Conservation (phyloP, 805 yeast genomes). For the Starmerella apis region DNA sequence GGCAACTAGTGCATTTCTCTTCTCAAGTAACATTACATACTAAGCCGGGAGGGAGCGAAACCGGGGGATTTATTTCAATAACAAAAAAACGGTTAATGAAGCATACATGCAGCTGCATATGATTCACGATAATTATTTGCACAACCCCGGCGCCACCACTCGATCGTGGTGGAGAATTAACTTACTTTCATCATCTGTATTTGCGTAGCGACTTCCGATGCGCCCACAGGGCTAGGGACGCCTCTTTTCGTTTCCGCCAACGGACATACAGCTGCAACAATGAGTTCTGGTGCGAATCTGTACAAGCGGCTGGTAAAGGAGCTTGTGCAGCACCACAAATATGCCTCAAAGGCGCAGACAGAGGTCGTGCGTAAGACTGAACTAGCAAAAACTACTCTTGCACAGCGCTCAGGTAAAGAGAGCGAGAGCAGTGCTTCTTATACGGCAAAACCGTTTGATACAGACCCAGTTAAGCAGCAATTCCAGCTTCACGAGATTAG, state of each 20-base stretch:
- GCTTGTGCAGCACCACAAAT: slow-evolving; percentile 14
- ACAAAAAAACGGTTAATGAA: too few relatives aligned
- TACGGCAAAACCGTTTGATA: slow-evolving; percentile 12
- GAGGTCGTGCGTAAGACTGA: slow-evolving; percentile 10
- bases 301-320: slow-evolving; percentile 10
- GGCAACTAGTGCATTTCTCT: too few relatives aligned
- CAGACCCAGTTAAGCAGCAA: slow-evolving; percentile 45
- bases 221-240: slow-evolving; percentile 4
- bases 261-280: neutral
- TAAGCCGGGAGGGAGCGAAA: too few relatives aligned
- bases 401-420: slow-evolving; percentile 5
- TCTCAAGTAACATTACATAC: too few relatives aligned
- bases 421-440: neutral
- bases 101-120: too few relatives aligned
- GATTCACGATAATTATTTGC: too few relatives aligned
- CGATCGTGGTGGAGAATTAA: too few relatives aligned
- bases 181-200: too few relatives aligned
- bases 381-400: slow-evolving; percentile 2
- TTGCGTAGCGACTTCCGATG: too few relatives aligned
- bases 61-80: too few relatives aligned
- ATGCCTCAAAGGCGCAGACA: slow-evolving; percentile 14
- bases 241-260: neutral
- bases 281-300: slow-evolving; percentile 36
- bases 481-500: slow-evolving; percentile 34
- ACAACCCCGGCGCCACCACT: too few relatives aligned